Base-by-base conservation (phyloP, 768 basidiomycete genomes). In the Pulveroboletus sp. region DNA sequence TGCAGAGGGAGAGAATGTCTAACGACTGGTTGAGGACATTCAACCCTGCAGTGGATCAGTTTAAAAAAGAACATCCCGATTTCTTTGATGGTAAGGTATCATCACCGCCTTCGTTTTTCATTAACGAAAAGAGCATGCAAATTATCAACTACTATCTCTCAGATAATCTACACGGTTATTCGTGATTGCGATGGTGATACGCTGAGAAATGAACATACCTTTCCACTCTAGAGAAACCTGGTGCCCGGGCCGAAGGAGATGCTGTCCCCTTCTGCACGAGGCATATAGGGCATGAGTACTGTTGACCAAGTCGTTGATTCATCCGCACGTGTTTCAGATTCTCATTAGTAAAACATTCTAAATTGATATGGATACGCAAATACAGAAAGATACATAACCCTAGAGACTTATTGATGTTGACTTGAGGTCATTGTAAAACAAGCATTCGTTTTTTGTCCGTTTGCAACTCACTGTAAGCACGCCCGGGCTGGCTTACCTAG, bases 151-250 rank as follows among this genome's bases (percentile, higher is more conserved):
- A 45, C 7, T 10, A 6, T 17, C 24, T 29, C 14, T 38, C 49
- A 89, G 85, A 78, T 90, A 39, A 89, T 90, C 48, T 89, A 89
- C 57, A 73, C 78, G 5, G 83, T 85, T 0, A 58, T 86, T 37
- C 77, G 83, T 22, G 68, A 75, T 51, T 72, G 83, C 40, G 71
- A 76, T 1, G 65, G 71, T 8, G 79, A 83, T 39, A 78, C 80
- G 49, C 60, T 90, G 13, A 76, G 78, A 24, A 80, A 76, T 77
- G 83, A 82, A 55, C 14, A 80, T 89, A 22, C 89, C 89, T 40
- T 82, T 89, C 58, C 89, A 90, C 57, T 86, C 85, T 0, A 89
- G 89, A 17, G 88, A 90, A 68, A 90, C 88, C 0, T 73, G 89
- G 89, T 6, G 80, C 78, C 4, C 67, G 72, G 17, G 82, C 83